Conservation (phyloP, 345 rosid species). For the Toxicodendron radicans region DNA sequence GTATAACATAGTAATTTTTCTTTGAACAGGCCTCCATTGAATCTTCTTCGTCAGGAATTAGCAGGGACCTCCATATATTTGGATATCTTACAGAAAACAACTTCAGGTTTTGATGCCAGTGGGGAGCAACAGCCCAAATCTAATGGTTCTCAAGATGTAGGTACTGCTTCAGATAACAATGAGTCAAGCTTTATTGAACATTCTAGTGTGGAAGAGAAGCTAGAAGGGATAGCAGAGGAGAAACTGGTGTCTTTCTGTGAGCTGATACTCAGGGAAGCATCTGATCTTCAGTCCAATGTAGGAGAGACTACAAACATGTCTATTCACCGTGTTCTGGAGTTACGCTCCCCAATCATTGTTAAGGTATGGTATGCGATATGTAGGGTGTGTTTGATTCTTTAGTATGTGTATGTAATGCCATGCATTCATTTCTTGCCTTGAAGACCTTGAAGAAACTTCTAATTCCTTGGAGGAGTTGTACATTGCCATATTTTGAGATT, state of each 20-base stretch:
- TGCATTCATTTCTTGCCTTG: neutral
- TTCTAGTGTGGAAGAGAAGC: slow-evolving; percentile 44
- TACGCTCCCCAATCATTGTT: slow-evolving; percentile 89
- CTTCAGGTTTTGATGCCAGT: slow-evolving; percentile 37
- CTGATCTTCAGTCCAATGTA: slow-evolving; percentile 69
- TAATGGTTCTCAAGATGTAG: slow-evolving; percentile 29
- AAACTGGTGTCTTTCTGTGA: slow-evolving; percentile 86
- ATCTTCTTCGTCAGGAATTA: slow-evolving; percentile 93
- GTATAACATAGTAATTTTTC: slow-evolving; percentile 15
- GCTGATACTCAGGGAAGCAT: slow-evolving; percentile 83
- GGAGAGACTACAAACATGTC: slow-evolving; percentile 85
- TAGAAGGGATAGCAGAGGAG: slow-evolving; percentile 76
- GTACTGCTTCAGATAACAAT: slow-evolving; percentile 30
- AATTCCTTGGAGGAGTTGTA: neutral
- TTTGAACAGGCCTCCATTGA: slow-evolving; percentile 78
- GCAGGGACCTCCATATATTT: slow-evolving; percentile 82
- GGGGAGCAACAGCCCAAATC: slow-evolving; percentile 34
- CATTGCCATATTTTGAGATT: neutral
- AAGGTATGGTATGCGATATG: slow-evolving; percentile 47
- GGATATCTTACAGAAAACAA: slow-evolving; percentile 85
- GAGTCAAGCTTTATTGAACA: slow-evolving; percentile 17
- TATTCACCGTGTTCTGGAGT: slow-evolving; percentile 80
- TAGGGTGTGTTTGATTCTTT: neutral
- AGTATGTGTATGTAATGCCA: neutral
- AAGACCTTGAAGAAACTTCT: neutral